Conservation (phyloP, 768 basidiomycete species). For the Trametes villosa region DNA sequence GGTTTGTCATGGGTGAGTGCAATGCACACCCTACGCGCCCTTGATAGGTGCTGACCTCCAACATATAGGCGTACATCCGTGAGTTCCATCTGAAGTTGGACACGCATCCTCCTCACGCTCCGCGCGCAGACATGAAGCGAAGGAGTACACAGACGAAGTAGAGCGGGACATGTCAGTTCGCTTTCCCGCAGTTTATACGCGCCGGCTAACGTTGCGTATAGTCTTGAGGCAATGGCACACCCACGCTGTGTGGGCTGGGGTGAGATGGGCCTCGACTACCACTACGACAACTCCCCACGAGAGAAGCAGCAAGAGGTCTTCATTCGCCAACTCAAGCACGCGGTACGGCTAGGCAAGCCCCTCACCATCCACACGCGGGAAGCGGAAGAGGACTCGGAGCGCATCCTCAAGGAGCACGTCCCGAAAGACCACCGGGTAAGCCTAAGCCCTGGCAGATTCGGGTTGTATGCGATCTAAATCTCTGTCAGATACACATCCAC, state of each 20-base stretch:
- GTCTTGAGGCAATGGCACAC: conserved; percentile 75
- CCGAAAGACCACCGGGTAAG: conserved; percentile 70
- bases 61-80: conserved; percentile 74
- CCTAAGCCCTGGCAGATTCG: not conserved
- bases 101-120: not conserved
- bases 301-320: conserved; percentile 70
- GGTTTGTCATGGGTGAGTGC: conserved; percentile 76
- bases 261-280: conserved; percentile 87
- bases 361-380: conserved; percentile 88
- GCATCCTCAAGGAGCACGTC: conserved; percentile 75
- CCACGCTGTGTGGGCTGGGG: conserved; percentile 88
- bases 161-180: conserved; percentile 69
- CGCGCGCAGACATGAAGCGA: conserved; percentile 66
- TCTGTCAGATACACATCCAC: conserved; percentile 77
- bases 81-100: conserved; percentile 32
- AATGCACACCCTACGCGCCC: not conserved
- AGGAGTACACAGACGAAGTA: conserved; percentile 64
- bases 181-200: not conserved
- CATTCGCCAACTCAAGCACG: conserved; percentile 65
- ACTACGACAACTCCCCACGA: conserved; percentile 79
- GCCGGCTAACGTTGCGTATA: conserved; percentile 30
- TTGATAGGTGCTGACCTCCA: too few relatives aligned
- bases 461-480: not conserved
- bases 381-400: conserved; percentile 81
- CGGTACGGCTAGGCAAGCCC: conserved; percentile 72